Evolutionary conservation across 108 stramenopile genomes (phyloP).

Genomic region (Stephanodiscus minutulus): DNA sequence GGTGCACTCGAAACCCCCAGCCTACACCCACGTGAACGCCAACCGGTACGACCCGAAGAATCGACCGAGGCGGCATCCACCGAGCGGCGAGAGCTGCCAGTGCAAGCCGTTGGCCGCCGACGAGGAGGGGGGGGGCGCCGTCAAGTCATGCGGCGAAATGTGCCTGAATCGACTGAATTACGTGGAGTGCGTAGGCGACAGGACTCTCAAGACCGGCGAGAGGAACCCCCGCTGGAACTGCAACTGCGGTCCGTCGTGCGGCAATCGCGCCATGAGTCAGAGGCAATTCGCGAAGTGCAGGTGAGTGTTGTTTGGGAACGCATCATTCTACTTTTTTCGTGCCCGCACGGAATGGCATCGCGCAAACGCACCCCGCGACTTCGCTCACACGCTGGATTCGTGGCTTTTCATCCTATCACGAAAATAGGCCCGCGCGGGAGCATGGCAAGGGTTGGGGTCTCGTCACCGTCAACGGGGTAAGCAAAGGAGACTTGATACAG

Average conservation of each 20-base stretch:
- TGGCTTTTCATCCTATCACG: not conserved
- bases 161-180: constrained; percentile 81
- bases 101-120: constrained; percentile 51
- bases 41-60: constrained; percentile 57
- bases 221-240: constrained; percentile 77
- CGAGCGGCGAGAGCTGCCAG: constrained; percentile 60
- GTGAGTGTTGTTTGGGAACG: not conserved
- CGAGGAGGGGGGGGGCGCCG: constrained; percentile 9
- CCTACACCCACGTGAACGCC: constrained; percentile 64
- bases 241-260: constrained; percentile 72
- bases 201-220: constrained; percentile 34
- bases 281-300: constrained; percentile 63
- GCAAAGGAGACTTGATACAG: constrained; percentile 74
- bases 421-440: constrained; percentile 68
- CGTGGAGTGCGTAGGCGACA: constrained; percentile 81
- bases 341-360: not conserved
- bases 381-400: not conserved
- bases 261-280: constrained; percentile 78
- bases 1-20: constrained; percentile 74
- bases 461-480: constrained; percentile 64
- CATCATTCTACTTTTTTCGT: not conserved
- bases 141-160: constrained; percentile 63
- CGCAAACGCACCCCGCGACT: not conserved
- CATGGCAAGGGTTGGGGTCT: constrained; percentile 92
- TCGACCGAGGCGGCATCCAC: constrained; percentile 62